Percentiles rank a stretch among this genome's conserved stretches.
Evolutionary conservation across 805 yeast genomes (phyloP).

Genomic region (Suhomyces emberorum): DNA sequence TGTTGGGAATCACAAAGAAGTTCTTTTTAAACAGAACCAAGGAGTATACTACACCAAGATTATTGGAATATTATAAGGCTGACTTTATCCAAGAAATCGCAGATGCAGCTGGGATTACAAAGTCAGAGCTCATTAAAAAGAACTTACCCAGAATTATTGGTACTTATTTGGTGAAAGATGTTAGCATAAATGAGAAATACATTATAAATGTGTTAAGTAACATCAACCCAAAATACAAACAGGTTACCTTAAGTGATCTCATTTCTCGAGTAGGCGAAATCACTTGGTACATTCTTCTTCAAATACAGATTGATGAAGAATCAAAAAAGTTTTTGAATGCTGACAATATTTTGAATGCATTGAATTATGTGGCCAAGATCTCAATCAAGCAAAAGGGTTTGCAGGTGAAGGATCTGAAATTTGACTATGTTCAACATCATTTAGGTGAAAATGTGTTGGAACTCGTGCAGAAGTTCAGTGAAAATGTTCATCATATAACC

Average conservation of each 20-base stretch:
- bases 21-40: slow-evolving; percentile 68
- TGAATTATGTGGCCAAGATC: slow-evolving; percentile 37
- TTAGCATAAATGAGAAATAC: slow-evolving; percentile 45
- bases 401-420: slow-evolving; percentile 6
- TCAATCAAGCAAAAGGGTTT: slow-evolving; percentile 16
- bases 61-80: slow-evolving; percentile 62
- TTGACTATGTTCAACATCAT: slow-evolving; percentile 25
- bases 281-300: slow-evolving; percentile 34
- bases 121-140: slow-evolving; percentile 46
- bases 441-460: slow-evolving; percentile 51
- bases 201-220: slow-evolving; percentile 52
- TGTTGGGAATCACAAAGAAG: slow-evolving; percentile 59
- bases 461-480: slow-evolving; percentile 74
- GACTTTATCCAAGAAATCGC: slow-evolving; percentile 67
- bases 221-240: slow-evolving; percentile 47
- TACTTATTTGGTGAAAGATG: slow-evolving; percentile 50
- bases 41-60: slow-evolving; percentile 70
- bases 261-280: slow-evolving; percentile 38
- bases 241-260: slow-evolving; percentile 29
- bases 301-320: slow-evolving; percentile 29
- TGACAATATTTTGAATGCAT: slow-evolving; percentile 39
- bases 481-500: slow-evolving; percentile 67
- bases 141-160: slow-evolving; percentile 57
- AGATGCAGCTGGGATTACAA: slow-evolving; percentile 41
- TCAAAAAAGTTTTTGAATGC: slow-evolving; percentile 27